Percentiles rank a stretch among this genome's conserved stretches.
phyloP scores from a whole-genome alignment of 768 basidiomycete species.

The Podaxis carcinomalis region DNA sequence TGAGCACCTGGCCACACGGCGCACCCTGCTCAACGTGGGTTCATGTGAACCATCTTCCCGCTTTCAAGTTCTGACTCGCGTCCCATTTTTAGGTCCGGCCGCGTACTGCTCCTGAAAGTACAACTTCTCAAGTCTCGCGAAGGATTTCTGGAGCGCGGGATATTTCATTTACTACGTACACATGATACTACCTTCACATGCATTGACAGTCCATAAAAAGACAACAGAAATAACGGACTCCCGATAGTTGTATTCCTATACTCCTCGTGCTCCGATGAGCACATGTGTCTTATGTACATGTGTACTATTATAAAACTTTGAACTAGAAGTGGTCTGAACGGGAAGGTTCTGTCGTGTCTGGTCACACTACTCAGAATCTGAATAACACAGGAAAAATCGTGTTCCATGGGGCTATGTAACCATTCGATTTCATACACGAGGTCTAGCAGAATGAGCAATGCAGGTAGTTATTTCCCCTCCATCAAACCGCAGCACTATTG shows the following conservation, averaged over 20 bases:
- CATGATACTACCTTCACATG: constrained; percentile 4
- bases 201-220: not conserved
- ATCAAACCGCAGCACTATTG: constrained; percentile 1
- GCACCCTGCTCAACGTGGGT: constrained; percentile 9
- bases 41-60: not conserved
- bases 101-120: constrained; percentile 2
- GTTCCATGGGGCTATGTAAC: not conserved
- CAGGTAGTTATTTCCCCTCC: too few relatives aligned
- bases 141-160: not conserved
- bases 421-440: constrained; percentile 2
- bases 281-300: not conserved
- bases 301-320: constrained; percentile 7
- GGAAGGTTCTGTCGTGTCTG: not conserved
- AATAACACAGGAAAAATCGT: not conserved
- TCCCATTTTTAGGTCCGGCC: constrained; percentile 7
- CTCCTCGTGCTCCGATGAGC: not conserved
- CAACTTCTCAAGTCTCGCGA: not conserved
- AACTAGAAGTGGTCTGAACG: not conserved
- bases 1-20: not conserved
- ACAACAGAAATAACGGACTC: not conserved
- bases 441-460: not conserved
- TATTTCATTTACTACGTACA: not conserved
- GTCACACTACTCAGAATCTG: not conserved
- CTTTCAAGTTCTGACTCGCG: not conserved
- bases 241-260: constrained; percentile 5